Base-by-base conservation (phyloP, 768 basidiomycete species). In the Trametes cubensis region DNA sequence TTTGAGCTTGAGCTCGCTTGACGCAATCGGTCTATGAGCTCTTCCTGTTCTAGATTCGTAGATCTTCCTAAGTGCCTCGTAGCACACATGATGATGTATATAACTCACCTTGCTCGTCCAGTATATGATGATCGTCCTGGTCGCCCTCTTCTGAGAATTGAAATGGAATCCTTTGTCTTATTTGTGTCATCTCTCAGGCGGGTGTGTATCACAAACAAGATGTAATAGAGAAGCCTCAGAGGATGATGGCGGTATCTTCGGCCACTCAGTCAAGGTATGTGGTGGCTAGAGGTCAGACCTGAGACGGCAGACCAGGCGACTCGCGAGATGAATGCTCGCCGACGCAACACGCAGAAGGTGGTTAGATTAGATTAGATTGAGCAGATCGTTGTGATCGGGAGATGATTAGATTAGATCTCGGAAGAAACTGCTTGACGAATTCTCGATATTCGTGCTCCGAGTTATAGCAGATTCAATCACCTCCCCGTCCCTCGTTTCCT, bases 21-120 rank as follows among this genome's bases (percentile, higher is more conserved):
- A 23, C 66, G 69, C 15, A 72, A 50, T 2, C 58, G n/a, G 1
- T 70, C 59, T 14, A 72, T 68, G n/a, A 72, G 51, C 45, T 69
- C 67, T 48, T 72, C 71, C 49, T 72, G 71, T 41, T 72, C 71
- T 72, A 49, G 17, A 1, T 7, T 3, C 18, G 30, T 5, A 4
- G 30, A 2, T 4, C 30, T 13, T 10, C 13, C 14, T 49, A n/a
- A 23, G 17, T 13, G 17, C 13, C 8, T 15, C 4, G 17, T 17
- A 26, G 30, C 14, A 17, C 0, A 26, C 18, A 13, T 17, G 5
- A n/a, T 0, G 5, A 0, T 47, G 34, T 7, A 7, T 34, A 10
- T 34, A 10, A 10, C 52, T 26, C 42, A 69, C 71, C 71, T 71
- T 72, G 70, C 54, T 72, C 71, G 40, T 72, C 70, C 23, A 71